Conservation (phyloP, 768 basidiomycete species). For the Termitomyces sp. region DNA sequence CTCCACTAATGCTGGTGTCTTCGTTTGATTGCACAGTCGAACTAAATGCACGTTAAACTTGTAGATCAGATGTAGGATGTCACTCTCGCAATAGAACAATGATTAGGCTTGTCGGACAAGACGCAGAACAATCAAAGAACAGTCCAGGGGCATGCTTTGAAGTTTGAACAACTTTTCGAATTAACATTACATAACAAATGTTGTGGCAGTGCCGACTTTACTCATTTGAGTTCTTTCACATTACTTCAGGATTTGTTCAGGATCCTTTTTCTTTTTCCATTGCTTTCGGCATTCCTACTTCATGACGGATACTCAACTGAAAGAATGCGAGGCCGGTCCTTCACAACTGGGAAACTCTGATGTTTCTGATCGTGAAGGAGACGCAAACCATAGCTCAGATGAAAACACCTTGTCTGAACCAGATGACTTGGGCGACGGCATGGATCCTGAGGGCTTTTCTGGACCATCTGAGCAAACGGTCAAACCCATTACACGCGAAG, state of each 20-base stretch:
- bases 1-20: background rate
- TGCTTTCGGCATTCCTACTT: background rate
- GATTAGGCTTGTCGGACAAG: background rate
- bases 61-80: background rate
- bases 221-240: no score
- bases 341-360: conserved; percentile 1
- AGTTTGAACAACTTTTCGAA: no score
- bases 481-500: conserved; percentile 72
- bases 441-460: conserved; percentile 55
- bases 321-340: conserved; percentile 14
- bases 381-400: conserved; percentile 19
- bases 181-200: background rate
- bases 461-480: conserved; percentile 54
- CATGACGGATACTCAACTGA: background rate
- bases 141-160: background rate
- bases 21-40: background rate
- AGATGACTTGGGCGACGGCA: conserved; percentile 36
- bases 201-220: background rate
- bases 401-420: conserved; percentile 17
- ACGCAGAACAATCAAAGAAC: background rate
- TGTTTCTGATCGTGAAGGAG: conserved; percentile 20
- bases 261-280: no score
- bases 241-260: no score
- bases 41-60: background rate
- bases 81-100: background rate